Conservation (phyloP, 371 early-diverging fungal species). For the Haplosporangium sp. region DNA sequence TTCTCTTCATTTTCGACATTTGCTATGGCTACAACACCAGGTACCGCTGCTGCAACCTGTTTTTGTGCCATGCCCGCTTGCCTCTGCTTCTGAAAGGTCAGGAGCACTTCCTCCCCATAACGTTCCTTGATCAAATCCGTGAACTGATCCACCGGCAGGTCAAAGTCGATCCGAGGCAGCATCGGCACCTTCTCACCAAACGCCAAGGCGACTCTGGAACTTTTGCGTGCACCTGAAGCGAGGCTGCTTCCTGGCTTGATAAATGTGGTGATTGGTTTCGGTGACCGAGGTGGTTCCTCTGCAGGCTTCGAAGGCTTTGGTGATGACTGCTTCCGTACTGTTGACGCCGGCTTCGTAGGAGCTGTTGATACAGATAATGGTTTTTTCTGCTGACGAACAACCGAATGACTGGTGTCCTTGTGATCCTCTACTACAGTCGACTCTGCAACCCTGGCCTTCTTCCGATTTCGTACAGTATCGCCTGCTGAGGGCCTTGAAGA, state of each 20-base stretch:
- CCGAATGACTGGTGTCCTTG: neutral
- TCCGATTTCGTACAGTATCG: conserved; percentile 17
- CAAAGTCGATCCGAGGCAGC: conserved; percentile 59
- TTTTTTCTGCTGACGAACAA: neutral
- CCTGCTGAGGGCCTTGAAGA: neutral
- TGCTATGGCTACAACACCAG: too few species aligned
- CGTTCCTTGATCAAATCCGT: conserved; percentile 39
- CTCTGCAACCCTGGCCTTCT: conserved; percentile 12
- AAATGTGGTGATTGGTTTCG: conserved; percentile 39
- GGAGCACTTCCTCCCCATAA: conserved; percentile 6
- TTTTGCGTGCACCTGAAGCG: conserved; percentile 46
- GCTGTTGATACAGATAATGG: neutral
- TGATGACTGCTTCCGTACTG: neutral
- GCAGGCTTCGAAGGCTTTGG: neutral
- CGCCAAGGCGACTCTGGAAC: conserved; percentile 54
- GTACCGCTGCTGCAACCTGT: too few species aligned
- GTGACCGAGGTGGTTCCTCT: conserved; percentile 28
- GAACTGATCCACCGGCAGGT: conserved; percentile 55
- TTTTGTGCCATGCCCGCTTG: too few species aligned
- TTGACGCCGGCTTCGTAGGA: neutral
- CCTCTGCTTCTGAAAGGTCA: too few species aligned
- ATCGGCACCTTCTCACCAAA: conserved; percentile 66
- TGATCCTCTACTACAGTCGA: neutral
- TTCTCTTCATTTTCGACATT: too few species aligned
- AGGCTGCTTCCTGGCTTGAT: conserved; percentile 32